Percentiles rank a stretch among this genome's conserved stretches.
These are phyloP conservation scores for Rhododendron ovatum DNA, from an alignment of 148 eudicot species.

Conservation along the genomic window DNA sequence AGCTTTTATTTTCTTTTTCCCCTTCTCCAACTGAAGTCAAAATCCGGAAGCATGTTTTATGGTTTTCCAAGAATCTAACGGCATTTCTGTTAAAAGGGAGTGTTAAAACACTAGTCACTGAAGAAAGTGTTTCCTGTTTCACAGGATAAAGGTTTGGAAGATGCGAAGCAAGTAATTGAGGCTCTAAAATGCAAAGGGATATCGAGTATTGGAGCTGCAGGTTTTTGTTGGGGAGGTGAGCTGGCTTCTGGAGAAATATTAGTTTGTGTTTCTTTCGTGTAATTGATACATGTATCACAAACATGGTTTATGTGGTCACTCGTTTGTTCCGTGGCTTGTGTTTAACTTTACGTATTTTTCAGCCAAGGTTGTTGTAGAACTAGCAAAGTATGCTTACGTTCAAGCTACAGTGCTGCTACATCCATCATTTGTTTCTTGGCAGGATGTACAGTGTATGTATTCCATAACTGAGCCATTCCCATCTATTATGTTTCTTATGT, in stretches of 20 bases:
- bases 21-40: no score
- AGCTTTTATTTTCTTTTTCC: neutral
- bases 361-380: constrained; percentile 74
- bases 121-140: neutral
- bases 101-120: neutral
- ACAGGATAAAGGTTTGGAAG: constrained; percentile 53
- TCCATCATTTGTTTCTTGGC: constrained; percentile 52
- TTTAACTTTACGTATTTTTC: neutral
- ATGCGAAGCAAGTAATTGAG: constrained; percentile 52
- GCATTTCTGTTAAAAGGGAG: neutral
- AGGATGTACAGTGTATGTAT: constrained; percentile 54
- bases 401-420: constrained; percentile 60
- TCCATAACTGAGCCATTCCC: neutral
- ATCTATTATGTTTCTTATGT: neutral
- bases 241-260: neutral
- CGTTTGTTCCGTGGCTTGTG: neutral
- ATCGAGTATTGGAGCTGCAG: constrained; percentile 64
- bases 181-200: constrained; percentile 54
- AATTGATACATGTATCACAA: neutral
- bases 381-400: constrained; percentile 40
- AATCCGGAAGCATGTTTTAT: neutral
- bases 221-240: constrained; percentile 84
- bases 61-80: no score
- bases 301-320: neutral
- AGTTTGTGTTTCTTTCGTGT: neutral